A percentile compares a stretch with the other conserved stretches of the same genome.
Conservation (phyloP, 805 yeast species). For the Isabelozyma pseudorhagii region DNA sequence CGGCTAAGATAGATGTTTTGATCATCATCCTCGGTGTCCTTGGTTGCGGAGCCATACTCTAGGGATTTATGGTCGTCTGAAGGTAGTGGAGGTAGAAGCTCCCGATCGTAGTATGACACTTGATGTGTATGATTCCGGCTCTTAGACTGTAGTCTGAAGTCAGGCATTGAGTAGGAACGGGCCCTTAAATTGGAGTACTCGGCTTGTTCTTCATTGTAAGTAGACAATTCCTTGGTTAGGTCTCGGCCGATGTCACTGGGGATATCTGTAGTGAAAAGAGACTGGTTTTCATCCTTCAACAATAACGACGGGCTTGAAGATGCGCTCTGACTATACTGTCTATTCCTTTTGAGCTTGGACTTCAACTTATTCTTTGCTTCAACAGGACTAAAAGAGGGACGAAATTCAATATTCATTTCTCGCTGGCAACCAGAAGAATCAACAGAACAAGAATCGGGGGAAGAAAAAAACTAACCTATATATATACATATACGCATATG, state of each 20-base stretch:
- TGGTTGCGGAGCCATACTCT: not conserved
- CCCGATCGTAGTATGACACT: not conserved
- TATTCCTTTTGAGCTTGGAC: not conserved
- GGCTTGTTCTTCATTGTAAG: not conserved
- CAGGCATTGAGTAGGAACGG: not conserved
- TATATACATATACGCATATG: not conserved
- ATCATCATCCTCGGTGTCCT: not conserved
- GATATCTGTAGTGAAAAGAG: not conserved
- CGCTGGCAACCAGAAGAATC: not conserved
- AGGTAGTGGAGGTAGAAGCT: not conserved
- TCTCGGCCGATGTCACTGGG: not conserved
- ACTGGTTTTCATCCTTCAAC: not conserved
- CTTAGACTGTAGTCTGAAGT: not conserved
- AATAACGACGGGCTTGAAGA: not conserved
- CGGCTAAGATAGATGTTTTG: not conserved
- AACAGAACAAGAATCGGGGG: not conserved
- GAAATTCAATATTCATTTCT: not conserved
- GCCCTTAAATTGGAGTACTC: not conserved
- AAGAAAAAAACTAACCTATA: too few species aligned
- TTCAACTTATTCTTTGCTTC: not conserved
- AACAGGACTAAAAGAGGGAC: not conserved
- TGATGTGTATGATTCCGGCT: not conserved
- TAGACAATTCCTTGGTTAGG: not conserved
- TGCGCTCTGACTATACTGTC: not conserved
- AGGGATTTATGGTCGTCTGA: not conserved